A percentile compares a stretch with the other conserved stretches of the same genome.
Conservation (phyloP, 225 moss, liverwort and hornwort species). For the Physcomitrellopsis africana region DNA sequence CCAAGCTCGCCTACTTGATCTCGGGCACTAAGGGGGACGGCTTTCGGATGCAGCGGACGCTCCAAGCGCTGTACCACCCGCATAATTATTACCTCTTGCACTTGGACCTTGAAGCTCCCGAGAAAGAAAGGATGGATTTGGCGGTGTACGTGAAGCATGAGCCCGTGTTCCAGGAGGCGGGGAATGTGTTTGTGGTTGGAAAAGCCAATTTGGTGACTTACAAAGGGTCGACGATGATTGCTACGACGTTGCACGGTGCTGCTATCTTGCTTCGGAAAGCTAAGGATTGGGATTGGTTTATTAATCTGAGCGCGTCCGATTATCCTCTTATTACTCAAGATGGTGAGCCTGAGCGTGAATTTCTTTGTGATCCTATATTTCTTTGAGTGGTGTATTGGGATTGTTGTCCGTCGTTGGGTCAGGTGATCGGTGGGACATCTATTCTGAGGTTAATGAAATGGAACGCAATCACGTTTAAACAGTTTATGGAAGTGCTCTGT, state of each 20-base stretch:
- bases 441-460: too few relatives aligned
- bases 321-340: conserved; percentile 93
- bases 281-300: conserved; percentile 95
- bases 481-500: neutral
- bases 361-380: neutral
- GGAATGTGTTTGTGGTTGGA: conserved; percentile 76
- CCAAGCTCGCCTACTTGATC: conserved; percentile 85
- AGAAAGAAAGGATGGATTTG: conserved; percentile 65
- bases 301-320: conserved; percentile 92
- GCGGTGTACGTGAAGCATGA: conserved; percentile 58
- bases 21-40: conserved; percentile 87
- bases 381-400: neutral
- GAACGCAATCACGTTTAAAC: neutral
- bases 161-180: conserved; percentile 51
- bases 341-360: conserved; percentile 47
- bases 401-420: neutral
- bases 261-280: conserved; percentile 77
- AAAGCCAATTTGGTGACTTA: conserved; percentile 93
- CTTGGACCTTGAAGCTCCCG: conserved; percentile 75
- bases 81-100: conserved; percentile 88
- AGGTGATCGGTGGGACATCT: neutral
- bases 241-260: conserved; percentile 84
- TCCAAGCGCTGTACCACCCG: conserved; percentile 89
- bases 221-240: conserved; percentile 81
- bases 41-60: conserved; percentile 62